phyloP scores from a whole-genome alignment of 345 rosid genomes.

The Lenwebbia sp. region DNA sequence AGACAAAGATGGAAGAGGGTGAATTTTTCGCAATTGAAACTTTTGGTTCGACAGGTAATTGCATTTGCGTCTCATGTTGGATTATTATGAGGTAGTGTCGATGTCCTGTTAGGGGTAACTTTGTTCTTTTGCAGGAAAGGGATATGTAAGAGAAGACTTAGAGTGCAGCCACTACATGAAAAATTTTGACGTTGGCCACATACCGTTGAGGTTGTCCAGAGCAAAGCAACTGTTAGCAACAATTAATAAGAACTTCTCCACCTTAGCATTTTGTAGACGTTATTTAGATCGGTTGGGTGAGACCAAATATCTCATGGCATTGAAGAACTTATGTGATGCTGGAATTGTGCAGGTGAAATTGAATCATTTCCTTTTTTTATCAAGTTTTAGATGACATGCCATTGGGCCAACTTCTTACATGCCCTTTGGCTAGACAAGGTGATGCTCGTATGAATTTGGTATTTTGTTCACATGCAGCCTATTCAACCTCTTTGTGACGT shows the following conservation, averaged over 20 bases:
- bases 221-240: slow-evolving; percentile 92
- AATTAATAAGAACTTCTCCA: slow-evolving; percentile 88
- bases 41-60: slow-evolving; percentile 81
- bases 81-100: not conserved
- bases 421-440: not conserved
- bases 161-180: slow-evolving; percentile 98
- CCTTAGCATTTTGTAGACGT: slow-evolving; percentile 86
- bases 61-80: not conserved
- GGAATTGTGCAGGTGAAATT: slow-evolving; percentile 78
- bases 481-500: slow-evolving; percentile 80
- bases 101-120: not conserved
- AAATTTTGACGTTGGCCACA: slow-evolving; percentile 66
- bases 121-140: slow-evolving; percentile 50
- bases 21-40: slow-evolving; percentile 93
- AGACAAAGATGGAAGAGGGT: slow-evolving; percentile 98
- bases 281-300: slow-evolving; percentile 91
- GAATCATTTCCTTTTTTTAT: not conserved
- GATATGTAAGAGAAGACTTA: slow-evolving; percentile 82
- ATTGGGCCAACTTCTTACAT: not conserved
- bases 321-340: slow-evolving; percentile 82
- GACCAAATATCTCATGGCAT: slow-evolving; percentile 86
- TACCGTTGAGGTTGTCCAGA: slow-evolving; percentile 77
- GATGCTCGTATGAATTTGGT: not conserved
- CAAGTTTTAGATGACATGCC: not conserved
- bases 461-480: slow-evolving; percentile 36